phyloP scores from a whole-genome alignment of 768 basidiomycete genomes.

The Rhizopogon vulgaris region DNA sequence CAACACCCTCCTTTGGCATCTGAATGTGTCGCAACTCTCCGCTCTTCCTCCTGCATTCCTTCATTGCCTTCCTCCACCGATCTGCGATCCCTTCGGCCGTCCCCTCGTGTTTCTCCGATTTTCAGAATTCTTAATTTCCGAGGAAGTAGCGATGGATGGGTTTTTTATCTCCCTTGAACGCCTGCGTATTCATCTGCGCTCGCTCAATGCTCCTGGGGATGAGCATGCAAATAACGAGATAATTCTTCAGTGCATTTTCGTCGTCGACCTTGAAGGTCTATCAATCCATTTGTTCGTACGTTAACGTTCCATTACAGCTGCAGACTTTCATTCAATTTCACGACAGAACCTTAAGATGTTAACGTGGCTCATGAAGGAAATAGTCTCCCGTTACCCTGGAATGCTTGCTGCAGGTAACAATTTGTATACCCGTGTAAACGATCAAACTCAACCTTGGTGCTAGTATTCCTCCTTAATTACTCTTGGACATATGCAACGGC shows the following conservation, averaged over 20 bases:
- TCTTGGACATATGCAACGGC: constrained; percentile 67
- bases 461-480: constrained; percentile 69
- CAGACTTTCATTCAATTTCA: constrained; percentile 2
- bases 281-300: constrained; percentile 55
- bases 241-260: constrained; percentile 57
- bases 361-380: constrained; percentile 58
- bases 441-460: constrained; percentile 1
- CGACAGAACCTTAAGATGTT: constrained; percentile 54
- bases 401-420: constrained; percentile 63
- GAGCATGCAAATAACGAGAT: constrained; percentile 22
- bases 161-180: constrained; percentile 49
- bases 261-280: constrained; percentile 57
- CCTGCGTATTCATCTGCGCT: constrained; percentile 50
- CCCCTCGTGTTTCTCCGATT: constrained; percentile 57
- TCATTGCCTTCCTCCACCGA: constrained; percentile 47
- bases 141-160: constrained; percentile 33
- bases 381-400: constrained; percentile 67
- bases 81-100: constrained; percentile 56
- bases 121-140: constrained; percentile 31
- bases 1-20: constrained; percentile 52
- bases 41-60: constrained; percentile 28
- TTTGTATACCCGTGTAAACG: constrained; percentile 1
- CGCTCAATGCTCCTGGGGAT: constrained; percentile 33
- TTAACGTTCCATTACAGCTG: constrained; percentile 7
- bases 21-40: constrained; percentile 26